Evolutionary conservation across 768 basidiomycete genomes (phyloP).

Genomic region (Kwoniella europaea): DNA sequence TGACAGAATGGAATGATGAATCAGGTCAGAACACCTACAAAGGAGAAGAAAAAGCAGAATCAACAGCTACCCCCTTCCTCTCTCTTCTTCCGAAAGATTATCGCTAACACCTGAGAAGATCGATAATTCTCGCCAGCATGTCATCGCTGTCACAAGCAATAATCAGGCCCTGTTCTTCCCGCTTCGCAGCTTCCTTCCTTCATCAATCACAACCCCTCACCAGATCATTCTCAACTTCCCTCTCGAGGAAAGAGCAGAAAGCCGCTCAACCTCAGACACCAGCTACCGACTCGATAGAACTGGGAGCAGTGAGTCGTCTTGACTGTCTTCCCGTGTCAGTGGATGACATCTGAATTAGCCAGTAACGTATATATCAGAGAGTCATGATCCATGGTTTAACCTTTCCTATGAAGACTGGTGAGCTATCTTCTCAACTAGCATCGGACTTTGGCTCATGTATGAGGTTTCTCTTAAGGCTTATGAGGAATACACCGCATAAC

Average conservation of each 20-base stretch:
- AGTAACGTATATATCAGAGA: slow-evolving; percentile 66
- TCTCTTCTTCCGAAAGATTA: background rate
- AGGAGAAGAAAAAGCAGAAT: background rate
- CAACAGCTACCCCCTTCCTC: background rate
- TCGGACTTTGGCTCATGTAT: too few relatives aligned
- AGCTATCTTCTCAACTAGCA: slow-evolving; percentile 41
- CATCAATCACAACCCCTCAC: background rate
- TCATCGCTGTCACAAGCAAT: slow-evolving; percentile 7
- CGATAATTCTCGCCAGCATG: background rate
- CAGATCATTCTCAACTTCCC: slow-evolving; percentile 14
- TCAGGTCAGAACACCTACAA: background rate
- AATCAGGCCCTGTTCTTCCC: slow-evolving; percentile 35
- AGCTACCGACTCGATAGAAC: slow-evolving; percentile 45
- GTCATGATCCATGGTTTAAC: slow-evolving; percentile 85
- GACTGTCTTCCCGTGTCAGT: background rate
- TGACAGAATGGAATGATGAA: background rate
- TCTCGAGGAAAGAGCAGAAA: slow-evolving; percentile 24
- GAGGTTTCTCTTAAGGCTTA: slow-evolving; percentile 64
- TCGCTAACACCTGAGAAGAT: background rate
- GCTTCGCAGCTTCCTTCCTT: slow-evolving; percentile 30
- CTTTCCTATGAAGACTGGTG: slow-evolving; percentile 89
- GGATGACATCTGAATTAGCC: slow-evolving; percentile 33
- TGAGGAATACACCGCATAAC: slow-evolving; percentile 72
- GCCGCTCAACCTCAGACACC: slow-evolving; percentile 42
- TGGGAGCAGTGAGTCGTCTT: slow-evolving; percentile 31